A percentile compares a stretch with the other conserved stretches of the same genome.
Conservation (phyloP, 148 eudicot genomes). For the Rhododendron kiyosumense region DNA sequence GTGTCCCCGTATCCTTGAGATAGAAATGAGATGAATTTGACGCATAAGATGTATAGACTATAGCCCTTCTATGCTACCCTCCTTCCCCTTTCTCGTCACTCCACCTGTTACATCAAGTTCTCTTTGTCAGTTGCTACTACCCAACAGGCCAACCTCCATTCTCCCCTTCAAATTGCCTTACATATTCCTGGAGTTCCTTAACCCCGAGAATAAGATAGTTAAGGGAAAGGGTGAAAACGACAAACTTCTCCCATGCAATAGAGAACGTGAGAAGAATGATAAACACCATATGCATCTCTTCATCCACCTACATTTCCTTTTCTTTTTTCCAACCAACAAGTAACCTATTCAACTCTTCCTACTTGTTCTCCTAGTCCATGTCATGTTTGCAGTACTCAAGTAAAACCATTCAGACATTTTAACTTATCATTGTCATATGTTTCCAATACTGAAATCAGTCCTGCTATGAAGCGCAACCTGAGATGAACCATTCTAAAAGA, state of each 20-base stretch:
- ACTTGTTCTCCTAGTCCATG: neutral
- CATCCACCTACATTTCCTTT: neutral
- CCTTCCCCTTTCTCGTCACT: neutral
- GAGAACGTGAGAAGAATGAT: neutral
- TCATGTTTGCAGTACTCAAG: neutral
- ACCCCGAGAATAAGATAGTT: neutral
- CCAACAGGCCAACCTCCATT: neutral
- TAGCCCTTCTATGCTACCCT: neutral
- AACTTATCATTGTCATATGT: neutral
- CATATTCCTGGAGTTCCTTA: neutral
- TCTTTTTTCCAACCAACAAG: neutral
- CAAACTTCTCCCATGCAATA: neutral
- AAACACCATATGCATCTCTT: neutral
- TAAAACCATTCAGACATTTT: neutral
- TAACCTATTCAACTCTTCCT: neutral
- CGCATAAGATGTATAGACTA: neutral
- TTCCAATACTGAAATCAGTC: neutral
- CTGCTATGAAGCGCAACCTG: neutral
- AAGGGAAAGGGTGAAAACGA: neutral
- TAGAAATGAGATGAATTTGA: neutral
- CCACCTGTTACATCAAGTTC: neutral
- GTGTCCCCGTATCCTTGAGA: neutral
- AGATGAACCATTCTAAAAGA: neutral
- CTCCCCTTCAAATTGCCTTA: neutral
- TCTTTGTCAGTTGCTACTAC: neutral